A percentile compares a stretch with the other conserved stretches of the same genome.
Evolutionary conservation across 2,329 filamentous ascomycete species (phyloP).

Genomic region (Biscogniauxia marginata): DNA sequence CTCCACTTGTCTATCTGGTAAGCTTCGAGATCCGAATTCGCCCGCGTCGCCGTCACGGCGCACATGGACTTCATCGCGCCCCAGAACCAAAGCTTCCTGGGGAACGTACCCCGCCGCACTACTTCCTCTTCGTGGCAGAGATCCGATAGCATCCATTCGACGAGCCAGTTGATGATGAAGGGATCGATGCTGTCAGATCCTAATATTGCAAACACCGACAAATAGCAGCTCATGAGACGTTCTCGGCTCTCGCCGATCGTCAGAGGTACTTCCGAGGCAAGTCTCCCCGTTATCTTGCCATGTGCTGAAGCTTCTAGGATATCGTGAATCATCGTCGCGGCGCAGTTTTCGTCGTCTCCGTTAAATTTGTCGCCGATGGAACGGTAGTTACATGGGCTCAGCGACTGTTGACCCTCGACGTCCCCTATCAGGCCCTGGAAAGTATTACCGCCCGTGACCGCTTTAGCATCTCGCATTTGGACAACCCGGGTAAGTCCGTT

Average conservation of each 20-base stretch:
- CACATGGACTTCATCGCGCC: constrained; percentile 22
- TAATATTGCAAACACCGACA: constrained; percentile 20
- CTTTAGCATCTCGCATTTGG: constrained; percentile 16
- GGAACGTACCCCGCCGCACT: constrained; percentile 21
- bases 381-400: constrained; percentile 16
- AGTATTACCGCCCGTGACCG: constrained; percentile 18
- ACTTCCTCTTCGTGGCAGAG: constrained; percentile 20
- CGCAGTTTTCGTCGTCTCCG: constrained; percentile 12
- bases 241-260: constrained; percentile 22
- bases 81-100: constrained; percentile 24
- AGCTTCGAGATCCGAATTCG: constrained; percentile 16
- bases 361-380: constrained; percentile 16
- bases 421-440: constrained; percentile 19
- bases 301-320: constrained; percentile 12
- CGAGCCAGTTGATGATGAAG: constrained; percentile 25
- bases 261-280: constrained; percentile 15
- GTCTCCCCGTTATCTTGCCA: constrained; percentile 1
- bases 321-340: constrained; percentile 17
- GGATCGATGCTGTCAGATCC: constrained; percentile 20
- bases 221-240: constrained; percentile 22
- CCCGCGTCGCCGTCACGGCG: constrained; percentile 21
- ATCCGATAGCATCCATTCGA: constrained; percentile 24
- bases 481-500: constrained; percentile 20
- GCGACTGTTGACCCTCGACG: constrained; percentile 18
- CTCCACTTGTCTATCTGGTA: constrained; percentile 26